Evolutionary conservation across 257 asterid species (phyloP), one percentile per base, ranked within the genome.

Genomic region (Ajuga chamaepitys): DNA sequence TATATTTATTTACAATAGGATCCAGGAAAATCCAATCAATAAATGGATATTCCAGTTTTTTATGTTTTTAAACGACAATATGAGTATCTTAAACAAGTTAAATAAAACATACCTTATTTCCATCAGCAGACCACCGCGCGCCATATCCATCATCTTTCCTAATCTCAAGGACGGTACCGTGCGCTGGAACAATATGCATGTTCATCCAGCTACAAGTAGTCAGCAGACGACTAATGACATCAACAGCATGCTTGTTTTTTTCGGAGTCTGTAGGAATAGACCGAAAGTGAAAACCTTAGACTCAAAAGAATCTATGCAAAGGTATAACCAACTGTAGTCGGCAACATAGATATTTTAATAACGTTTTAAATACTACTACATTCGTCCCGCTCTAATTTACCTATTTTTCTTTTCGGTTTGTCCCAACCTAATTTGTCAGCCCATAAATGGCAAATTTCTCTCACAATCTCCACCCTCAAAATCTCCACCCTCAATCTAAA

Each of bases 71-170:
- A n/a, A n/a, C n/a, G n/a, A n/a, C n/a, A n/a, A n/a, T n/a, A n/a
- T n/a, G n/a, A n/a, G 7, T 30, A 8, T 30, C 22, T 14, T 7
- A 47, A 41, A 2, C 35, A 52, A 59, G 37, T 32, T 34, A 18
- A 25, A 38, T 3, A 26, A 42, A 11, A 7, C 25, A 32, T 67
- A 88, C 96, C 91, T 84, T 80, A 65, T 58, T 78, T 85, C 96
- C 97, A 77, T 91, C 88, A 26, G 17, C 79, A 59, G 95, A 91
- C 97, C 96, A 91, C 40, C 95, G 80, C 20, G 97, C 95, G 4
- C 97, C 96, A 66, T 81, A 91, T 26, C 96, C 94, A 56, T 76
- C 79, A 42, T 71, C 74, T 9, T 48, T 81, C 80, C 96, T 81
- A 56, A 91, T 75, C 82, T 90, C 96, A 37, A 87, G 79, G 51